Conservation (phyloP, 306 rosid species). For the Clitoria ternatea region DNA sequence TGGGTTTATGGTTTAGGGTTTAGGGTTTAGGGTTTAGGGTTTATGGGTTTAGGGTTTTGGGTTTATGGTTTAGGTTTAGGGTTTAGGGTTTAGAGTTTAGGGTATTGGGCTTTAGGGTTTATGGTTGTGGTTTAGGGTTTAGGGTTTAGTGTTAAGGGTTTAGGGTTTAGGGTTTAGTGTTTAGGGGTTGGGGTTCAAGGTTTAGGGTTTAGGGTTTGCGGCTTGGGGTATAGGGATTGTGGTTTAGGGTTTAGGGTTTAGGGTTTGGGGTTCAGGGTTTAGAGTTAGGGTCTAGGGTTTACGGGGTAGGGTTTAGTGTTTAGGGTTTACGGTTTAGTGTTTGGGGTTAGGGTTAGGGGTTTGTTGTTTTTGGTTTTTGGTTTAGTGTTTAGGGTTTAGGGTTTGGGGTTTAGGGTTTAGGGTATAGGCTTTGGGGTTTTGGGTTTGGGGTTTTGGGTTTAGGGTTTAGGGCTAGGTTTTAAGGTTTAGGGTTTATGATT, state of each 20-base stretch:
- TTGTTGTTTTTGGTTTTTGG: too few species aligned
- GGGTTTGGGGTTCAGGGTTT: slow-evolving; percentile 29
- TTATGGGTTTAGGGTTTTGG: slow-evolving; percentile 12
- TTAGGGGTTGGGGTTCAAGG: slow-evolving; percentile 22
- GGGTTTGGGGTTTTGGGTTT: slow-evolving; percentile 35
- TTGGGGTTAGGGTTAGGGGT: too few species aligned
- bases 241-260: slow-evolving; percentile 25
- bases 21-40: slow-evolving; percentile 16
- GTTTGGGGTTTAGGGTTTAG: slow-evolving; percentile 19
- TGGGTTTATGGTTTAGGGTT: slow-evolving; percentile 17
- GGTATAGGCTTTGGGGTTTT: slow-evolving; percentile 28
- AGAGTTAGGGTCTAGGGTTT: slow-evolving; percentile 30
- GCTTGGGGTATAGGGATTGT: slow-evolving; percentile 20
- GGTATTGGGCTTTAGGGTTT: slow-evolving; percentile 25
- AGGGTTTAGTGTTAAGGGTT: slow-evolving; percentile 23
- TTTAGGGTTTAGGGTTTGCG: slow-evolving; percentile 15
- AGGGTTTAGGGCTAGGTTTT: slow-evolving; percentile 27
- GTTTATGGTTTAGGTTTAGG: slow-evolving; percentile 22
- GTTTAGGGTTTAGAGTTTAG: too few species aligned
- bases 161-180: slow-evolving; percentile 19
- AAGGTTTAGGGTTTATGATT: slow-evolving; percentile 16
- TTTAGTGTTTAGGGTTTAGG: slow-evolving; percentile 17
- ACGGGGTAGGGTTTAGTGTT: slow-evolving; percentile 29
- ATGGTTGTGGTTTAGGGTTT: slow-evolving; percentile 23
- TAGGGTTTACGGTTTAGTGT: slow-evolving; percentile 31